Base-by-base conservation (phyloP, 2,329 filamentous ascomycete genomes). In the Niveomyces coronatus region DNA sequence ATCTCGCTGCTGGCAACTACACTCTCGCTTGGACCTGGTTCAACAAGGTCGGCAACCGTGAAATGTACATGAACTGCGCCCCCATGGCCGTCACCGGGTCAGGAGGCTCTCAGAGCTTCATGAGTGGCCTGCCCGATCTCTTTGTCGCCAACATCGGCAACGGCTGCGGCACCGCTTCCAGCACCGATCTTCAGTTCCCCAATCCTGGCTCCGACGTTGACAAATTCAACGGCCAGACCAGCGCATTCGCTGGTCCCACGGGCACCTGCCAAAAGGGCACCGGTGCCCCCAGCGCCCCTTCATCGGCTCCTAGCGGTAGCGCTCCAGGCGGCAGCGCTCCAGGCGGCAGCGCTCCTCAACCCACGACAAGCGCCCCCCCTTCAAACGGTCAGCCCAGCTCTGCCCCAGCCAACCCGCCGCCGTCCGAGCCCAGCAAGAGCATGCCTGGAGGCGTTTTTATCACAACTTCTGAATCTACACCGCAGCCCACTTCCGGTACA, bases 21-120 rank as follows among this genome's bases (percentile, higher is more conserved):
- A 84, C 79, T 0, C 68, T 96, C 5, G 85, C 85, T 0, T 96
- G 88, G 87, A 86, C 86, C 1, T 96, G 91, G 91, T 77, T 94
- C 61, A 96, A 96, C 67, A 82, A 82, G 43, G 53, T 94, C 9
- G 91, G 91, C 3, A 94, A 94, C 65, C 80, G 88, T 1, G 91
- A 96, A 56, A 86, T 94, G 71, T 95, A 96, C 70, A 94, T 94
- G 87, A 93, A 94, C 71, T 98, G 89, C 50, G 85, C 82, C 0
- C 76, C 85, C 0, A 59, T 94, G 33, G 71, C 68, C 0, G 68
- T 96, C 17, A 74, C 74, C 0, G 74, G 74, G 8, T 47, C 45
- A 0, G 62, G 60, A 0, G 72, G 72, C 37, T 57, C 60, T 30
- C 50, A 75, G 40, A 58, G 65, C 2, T 73, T 73, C 46, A 72